Evolutionary conservation across 2,329 filamentous ascomycete genomes (phyloP), one percentile per base, ranked within the genome.

Genomic region (Xylaria hypoxylon): DNA sequence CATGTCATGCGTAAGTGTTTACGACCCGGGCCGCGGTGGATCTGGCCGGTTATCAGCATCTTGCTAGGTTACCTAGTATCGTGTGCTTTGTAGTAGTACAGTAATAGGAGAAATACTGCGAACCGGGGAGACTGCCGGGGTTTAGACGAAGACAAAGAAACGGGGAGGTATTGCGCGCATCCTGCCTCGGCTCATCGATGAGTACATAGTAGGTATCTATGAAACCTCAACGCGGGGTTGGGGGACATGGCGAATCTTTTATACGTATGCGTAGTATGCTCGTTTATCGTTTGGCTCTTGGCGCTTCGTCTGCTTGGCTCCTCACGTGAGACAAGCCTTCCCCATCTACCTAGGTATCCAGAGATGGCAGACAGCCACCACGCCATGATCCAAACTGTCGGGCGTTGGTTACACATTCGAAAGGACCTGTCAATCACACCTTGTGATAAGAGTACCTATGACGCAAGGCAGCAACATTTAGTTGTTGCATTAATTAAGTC

Each of bases 21-120:
- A 35, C 51, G 57, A 65, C 44, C 35, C 63, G 58, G 28, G 15
- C 63, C 63, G 63, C 38, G 51, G 58, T 65, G 58, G 63, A 58
- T 24, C 63, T 26, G 26, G 17, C 13, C 45, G 26, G 7, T 24
- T 17, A 51, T 19, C 48, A 19, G 15, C 22, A 17, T 48, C 45
- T 33, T 28, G 22, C 15, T 26, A 17, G 24, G n/a, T 19, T 55
- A 53, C 40, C n/a, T 52, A 13, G 35, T 38, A 35, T 38, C 50
- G 15, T 51, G 42, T 45, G n/a, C n/a, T n/a, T n/a, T n/a, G n/a
- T n/a, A n/a, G n/a, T n/a, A n/a, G n/a, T n/a, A n/a, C n/a, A n/a
- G 15, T 2, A 19, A 50, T 33, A 31, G 50, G 28, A 40, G 51
- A 24, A 6, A 17, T 35, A 5, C 51, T 5, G 17, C n/a, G 26